These are phyloP conservation scores for Platanthera zijinensis DNA, from an alignment of 106 monocot genomes.

Conservation along the genomic window DNA sequence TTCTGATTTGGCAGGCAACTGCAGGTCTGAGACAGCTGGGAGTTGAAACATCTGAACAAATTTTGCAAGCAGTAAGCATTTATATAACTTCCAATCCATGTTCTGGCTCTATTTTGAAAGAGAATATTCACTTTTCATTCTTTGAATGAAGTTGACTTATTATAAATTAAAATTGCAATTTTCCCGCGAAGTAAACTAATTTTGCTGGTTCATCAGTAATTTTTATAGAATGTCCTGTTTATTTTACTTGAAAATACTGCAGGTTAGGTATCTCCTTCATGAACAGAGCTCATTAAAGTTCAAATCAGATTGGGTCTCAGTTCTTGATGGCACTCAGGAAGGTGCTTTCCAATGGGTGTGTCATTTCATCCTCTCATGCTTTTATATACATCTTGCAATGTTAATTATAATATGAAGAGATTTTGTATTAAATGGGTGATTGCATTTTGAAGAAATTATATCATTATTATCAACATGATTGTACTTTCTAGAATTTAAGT, in stretches of 20 bases:
- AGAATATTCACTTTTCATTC: neutral
- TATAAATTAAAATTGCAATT: neutral
- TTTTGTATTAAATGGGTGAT: neutral
- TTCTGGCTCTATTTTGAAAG: neutral
- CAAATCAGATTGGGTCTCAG: conserved; percentile 67
- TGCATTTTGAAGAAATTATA: neutral
- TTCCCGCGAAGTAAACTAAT: neutral
- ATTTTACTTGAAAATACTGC: conserved; percentile 16
- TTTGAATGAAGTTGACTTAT: neutral
- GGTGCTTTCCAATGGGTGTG: conserved; percentile 92
- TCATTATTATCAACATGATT: neutral
- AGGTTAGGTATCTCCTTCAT: conserved; percentile 73
- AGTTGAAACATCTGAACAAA: conserved; percentile 61
- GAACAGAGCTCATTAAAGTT: conserved; percentile 66
- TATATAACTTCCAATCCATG: neutral
- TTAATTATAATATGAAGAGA: neutral
- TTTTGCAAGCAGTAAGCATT: conserved; percentile 63
- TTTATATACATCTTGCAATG: conserved; percentile 2
- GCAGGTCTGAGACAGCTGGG: conserved; percentile 85
- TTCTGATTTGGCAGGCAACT: conserved; percentile 52
- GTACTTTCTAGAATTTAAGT: too few relatives aligned
- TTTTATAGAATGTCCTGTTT: neutral
- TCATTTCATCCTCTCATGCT: conserved; percentile 3
- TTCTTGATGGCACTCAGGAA: conserved; percentile 91
- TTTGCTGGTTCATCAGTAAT: neutral